Evolutionary conservation across 2,329 filamentous ascomycete species (phyloP).

Genomic region (Teratosphaeria zuluensis): DNA sequence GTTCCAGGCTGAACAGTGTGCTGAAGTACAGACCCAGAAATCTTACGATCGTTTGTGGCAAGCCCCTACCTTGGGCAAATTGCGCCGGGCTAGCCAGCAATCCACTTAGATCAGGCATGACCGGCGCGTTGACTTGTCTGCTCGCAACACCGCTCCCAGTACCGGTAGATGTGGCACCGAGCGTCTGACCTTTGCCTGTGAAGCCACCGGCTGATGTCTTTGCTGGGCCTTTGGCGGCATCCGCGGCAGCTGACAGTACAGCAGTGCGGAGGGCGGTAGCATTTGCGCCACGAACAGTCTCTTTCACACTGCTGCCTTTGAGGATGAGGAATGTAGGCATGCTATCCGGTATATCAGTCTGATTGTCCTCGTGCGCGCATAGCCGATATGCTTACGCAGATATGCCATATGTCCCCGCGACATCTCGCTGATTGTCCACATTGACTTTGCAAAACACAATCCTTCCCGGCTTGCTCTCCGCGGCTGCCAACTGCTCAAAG

Average conservation of each 20-base stretch:
- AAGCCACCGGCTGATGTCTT: conserved; percentile 25
- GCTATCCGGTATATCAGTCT: conserved; percentile 4
- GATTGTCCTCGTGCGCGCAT: not conserved
- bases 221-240: conserved; percentile 29
- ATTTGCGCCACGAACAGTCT: conserved; percentile 41
- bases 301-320: conserved; percentile 33
- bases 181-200: conserved; percentile 33
- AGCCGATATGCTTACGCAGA: conserved; percentile 29
- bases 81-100: conserved; percentile 18
- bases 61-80: conserved; percentile 24
- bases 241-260: conserved; percentile 35
- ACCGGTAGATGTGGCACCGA: conserved; percentile 20
- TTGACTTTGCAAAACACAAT: conserved; percentile 47
- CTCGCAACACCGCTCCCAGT: conserved; percentile 9
- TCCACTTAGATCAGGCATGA: conserved; percentile 11
- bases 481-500: conserved; percentile 42
- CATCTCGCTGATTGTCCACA: conserved; percentile 42
- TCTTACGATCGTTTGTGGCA: conserved; percentile 31
- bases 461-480: conserved; percentile 36
- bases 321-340: conserved; percentile 44
- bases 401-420: conserved; percentile 42
- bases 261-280: conserved; percentile 38
- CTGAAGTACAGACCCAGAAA: conserved; percentile 39
- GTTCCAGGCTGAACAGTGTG: conserved; percentile 37
- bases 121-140: conserved; percentile 21